Evolutionary conservation across 257 asterid genomes (phyloP).

Genomic region (Solanum bukasovii): DNA sequence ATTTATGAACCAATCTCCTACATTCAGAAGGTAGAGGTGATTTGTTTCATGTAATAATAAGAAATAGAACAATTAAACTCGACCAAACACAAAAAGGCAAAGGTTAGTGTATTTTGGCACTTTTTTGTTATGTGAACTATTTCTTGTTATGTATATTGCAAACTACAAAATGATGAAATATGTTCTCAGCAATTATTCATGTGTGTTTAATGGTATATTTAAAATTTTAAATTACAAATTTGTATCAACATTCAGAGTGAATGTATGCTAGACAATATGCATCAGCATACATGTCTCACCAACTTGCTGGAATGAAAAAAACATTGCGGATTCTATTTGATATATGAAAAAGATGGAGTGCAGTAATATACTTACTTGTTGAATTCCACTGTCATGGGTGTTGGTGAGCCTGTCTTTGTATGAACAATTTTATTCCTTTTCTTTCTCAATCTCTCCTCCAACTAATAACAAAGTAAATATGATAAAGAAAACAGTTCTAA

Average conservation of each 20-base stretch:
- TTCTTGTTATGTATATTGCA: neutral
- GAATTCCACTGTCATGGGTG: constrained; percentile 63
- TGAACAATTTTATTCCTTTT: constrained; percentile 78
- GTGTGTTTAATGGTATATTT: neutral
- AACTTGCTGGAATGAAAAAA: neutral
- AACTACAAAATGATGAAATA: neutral
- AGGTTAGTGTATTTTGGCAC: neutral
- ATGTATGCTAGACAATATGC: neutral
- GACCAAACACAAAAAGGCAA: neutral
- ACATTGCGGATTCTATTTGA: neutral
- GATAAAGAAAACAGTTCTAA: too few relatives aligned
- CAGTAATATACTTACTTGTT: constrained; percentile 44
- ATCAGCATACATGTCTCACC: neutral
- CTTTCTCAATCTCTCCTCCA: constrained; percentile 91
- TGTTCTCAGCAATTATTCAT: neutral
- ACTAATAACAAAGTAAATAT: constrained; percentile 25
- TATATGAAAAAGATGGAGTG: neutral
- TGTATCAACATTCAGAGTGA: neutral
- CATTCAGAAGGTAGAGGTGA: neutral
- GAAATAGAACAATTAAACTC: neutral
- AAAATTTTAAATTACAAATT: neutral
- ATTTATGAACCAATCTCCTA: neutral
- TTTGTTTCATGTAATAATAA: neutral
- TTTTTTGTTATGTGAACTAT: neutral
- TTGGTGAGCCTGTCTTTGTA: constrained; percentile 68